Evolutionary conservation across 495 filamentous ascomycete genomes (phyloP).

Genomic region (Neurospora sp.): DNA sequence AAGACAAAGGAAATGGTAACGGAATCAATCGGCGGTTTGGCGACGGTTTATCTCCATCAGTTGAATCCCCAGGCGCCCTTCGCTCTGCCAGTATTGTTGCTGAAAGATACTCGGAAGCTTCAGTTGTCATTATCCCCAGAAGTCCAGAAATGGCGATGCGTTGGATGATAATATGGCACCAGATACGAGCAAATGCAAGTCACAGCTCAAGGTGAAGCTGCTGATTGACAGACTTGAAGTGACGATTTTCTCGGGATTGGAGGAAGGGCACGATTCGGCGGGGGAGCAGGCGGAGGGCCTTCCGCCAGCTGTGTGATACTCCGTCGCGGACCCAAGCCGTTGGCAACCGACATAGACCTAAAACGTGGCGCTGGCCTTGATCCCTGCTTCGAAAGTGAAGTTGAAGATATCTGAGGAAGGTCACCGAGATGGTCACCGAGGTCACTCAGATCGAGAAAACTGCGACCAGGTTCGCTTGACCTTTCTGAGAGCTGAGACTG

Average conservation of each 20-base stretch:
- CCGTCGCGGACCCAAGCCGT: conserved; percentile 31
- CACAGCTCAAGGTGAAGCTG: neutral
- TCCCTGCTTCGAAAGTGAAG: conserved; percentile 14
- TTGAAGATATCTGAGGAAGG: conserved; percentile 12
- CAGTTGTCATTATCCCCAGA: neutral
- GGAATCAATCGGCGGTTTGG: neutral
- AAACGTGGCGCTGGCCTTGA: conserved; percentile 21
- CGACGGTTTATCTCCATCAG: neutral
- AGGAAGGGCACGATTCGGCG: conserved; percentile 53
- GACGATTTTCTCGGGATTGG: conserved; percentile 37
- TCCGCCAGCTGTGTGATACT: conserved; percentile 49
- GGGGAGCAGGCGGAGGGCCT: conserved; percentile 52
- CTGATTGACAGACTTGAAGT: neutral
- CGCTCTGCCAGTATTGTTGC: neutral
- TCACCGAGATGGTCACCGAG: conserved; percentile 1
- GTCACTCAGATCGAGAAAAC: conserved; percentile 2
- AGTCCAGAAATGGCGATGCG: neutral
- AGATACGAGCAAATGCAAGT: neutral
- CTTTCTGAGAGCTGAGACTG: conserved; percentile 8
- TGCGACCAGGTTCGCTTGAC: neutral
- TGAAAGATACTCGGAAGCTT: neutral
- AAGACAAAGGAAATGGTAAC: neutral
- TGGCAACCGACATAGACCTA: conserved; percentile 16
- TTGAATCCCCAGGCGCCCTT: neutral
- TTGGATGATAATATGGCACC: neutral